Evolutionary conservation across 768 basidiomycete species (phyloP), one percentile per base, ranked within the genome.

Genomic region (Paxillus involutus): DNA sequence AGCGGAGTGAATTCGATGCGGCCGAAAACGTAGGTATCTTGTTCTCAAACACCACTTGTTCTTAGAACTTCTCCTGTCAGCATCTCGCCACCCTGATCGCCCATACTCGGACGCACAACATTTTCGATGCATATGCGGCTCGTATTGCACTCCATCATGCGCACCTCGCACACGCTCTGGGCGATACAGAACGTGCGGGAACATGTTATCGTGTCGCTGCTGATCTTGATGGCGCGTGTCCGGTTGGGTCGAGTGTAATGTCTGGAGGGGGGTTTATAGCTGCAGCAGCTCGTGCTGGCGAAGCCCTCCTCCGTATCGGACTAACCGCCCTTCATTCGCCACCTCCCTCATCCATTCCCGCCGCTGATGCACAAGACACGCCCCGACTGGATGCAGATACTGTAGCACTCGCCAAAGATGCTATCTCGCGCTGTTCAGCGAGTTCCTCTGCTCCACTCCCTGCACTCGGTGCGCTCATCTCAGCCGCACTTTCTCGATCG

Each of bases 121-220:
- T 89, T 37, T 92, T 87, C 60, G 54, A 64, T 30, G 47, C 66
- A 0, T 90, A 84, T 61, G 74, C 83, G 2, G 77, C 84, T 0
- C 81, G 86, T 4, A 82, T 90, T 11, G 77, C 85, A 6, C 74
- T 91, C 7, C 79, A 85, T 53, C 80, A 88, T 49, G 89, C 83
- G 0, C 88, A 92, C 56, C 79, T 91, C 29, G 84, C 87, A 5
- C 89, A 92, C 64, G 81, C 87, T 2, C 69, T 81, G 4, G 81
- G 82, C 1, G 74, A 80, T 8, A 64, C 72, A 0, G 73, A 75
- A 11, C 76, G 81, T 2, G 89, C 90, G 16, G 60, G 75, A 45
- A 72, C 76, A 36, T 87, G 85, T 52, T 92, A 91, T 66, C 75
- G 73, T 40, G 78, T 86, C 5, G 86, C 88, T 4, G 81, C 80